These are phyloP conservation scores for Boletus sp. DNA, from an alignment of 768 basidiomycete genomes.

Conservation along the genomic window DNA sequence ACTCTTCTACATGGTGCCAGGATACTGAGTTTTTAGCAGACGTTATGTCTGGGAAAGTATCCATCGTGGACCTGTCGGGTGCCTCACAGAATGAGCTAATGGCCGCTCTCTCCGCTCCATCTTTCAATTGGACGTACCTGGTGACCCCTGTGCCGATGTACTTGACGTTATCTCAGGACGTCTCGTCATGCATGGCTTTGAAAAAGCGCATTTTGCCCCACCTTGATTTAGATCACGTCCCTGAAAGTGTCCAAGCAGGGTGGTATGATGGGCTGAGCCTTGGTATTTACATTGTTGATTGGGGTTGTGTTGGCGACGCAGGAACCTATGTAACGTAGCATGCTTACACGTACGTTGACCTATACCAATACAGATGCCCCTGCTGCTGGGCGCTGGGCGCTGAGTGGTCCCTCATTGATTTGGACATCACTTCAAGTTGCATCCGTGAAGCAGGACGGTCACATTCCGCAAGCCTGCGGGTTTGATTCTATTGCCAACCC, in stretches of 20 bases:
- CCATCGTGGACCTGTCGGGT: slow-evolving; percentile 32
- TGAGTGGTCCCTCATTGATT: not conserved
- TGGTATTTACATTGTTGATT: slow-evolving; percentile 29
- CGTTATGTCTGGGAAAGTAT: slow-evolving; percentile 15
- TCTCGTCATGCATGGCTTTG: slow-evolving; percentile 24
- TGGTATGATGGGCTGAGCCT: slow-evolving; percentile 30
- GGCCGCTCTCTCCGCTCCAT: slow-evolving; percentile 12
- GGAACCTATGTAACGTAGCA: slow-evolving; percentile 1
- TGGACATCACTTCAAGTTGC: not conserved
- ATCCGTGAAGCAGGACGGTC: not conserved
- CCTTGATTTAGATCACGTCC: slow-evolving; percentile 37
- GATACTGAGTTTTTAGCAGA: slow-evolving; percentile 19
- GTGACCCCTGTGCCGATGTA: slow-evolving; percentile 33
- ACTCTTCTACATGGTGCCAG: not conserved
- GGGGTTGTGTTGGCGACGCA: slow-evolving; percentile 2
- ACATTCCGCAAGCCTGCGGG: too few relatives aligned
- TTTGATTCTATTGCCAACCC: not conserved
- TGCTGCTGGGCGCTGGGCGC: too few relatives aligned
- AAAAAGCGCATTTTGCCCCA: slow-evolving; percentile 33
- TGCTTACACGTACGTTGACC: not conserved
- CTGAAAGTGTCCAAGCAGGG: slow-evolving; percentile 30
- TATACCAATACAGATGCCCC: not conserved
- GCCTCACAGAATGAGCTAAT: slow-evolving; percentile 15
- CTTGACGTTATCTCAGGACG: slow-evolving; percentile 11
- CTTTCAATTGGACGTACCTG: slow-evolving; percentile 19